Evolutionary conservation across 148 eudicot species (phyloP), one percentile per base, ranked within the genome.

Genomic region (Rheum nobile): DNA sequence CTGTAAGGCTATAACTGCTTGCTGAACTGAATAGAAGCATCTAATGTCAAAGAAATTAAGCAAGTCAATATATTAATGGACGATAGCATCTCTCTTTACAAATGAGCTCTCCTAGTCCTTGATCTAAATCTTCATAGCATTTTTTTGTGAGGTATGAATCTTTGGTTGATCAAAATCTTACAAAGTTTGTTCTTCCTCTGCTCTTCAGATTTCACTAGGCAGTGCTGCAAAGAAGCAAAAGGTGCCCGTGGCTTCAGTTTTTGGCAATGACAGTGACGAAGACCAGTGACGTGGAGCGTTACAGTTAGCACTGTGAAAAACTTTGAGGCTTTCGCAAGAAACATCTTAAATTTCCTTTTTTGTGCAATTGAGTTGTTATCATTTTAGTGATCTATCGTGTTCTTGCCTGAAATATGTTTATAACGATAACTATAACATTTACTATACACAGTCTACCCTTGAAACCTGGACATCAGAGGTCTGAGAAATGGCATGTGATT

Each of bases 181-280:
- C 21, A n/a, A 26, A 75, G 9, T 75, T 41, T 46, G 29, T 71
- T 44, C 37, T 75, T 16, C 77, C 41, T 39, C 26, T 22, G 67
- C 75, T 47, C 68, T 73, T 71, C 88, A 91, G 95, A 82, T 52
- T 52, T 76, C 83, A 42, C 34, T 78, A 32, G 76, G 83, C 4
- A 79, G 52, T 68, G 77, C 83, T 72, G 78, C 83, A 74, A 91
- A 94, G 91, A 94, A 87, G 89, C 95, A 88, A n/a, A 94, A 89
- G 78, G 85, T 77, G 69, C 78, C 88, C 2, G 80, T 88, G 59
- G 89, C 93, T 14, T 89, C 91, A 16, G 88, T 86, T 71, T 94
- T 91, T 24, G 77, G 87, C 78, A 78, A 89, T 75, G 93, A 88
- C 52, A 89, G 93, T 75, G 98, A 94, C 57, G 98, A 88, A 72